Evolutionary conservation across 139 green algal genomes (phyloP), one percentile per base, ranked within the genome.

Genomic region (Ostreobium quekettii): DNA sequence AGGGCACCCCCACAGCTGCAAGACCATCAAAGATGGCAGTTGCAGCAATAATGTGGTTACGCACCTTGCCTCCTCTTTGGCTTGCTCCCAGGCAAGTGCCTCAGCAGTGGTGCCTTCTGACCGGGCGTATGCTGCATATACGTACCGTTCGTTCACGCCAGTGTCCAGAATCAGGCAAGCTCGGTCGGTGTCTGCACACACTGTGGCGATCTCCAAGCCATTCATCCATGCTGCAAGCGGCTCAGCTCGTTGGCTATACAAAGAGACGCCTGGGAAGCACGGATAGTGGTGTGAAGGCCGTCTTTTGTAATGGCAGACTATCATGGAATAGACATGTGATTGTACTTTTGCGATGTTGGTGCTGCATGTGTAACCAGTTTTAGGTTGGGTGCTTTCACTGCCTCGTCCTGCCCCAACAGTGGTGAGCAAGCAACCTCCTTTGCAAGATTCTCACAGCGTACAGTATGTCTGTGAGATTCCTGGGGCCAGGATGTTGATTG

Each of bases 151-250:
- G 71, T 89, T 90, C 1, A 98, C 90, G 28, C 94, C 94, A 2
- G 94, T 96, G 74, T 97, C 89, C 37, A 99, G 79, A 15, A 99
- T 84, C 1, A 99, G 80, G 69, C 84, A 93, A 0, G 80, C 83
- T 26, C 86, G 76, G 37, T 95, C 82, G 0, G 70, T 71, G 71
- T 97, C 91, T 0, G 89, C 89, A 26, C 69, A 58, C 31, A 97
- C 74, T 7, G 67, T 65, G 8, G 86, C 84, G 47, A 99, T 78
- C 73, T 99, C 93, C 60, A 97, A 78, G 0, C 90, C 86, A 49
- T 88, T 93, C n/a, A 89, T 98, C 92, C 93, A 98, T 22, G 86
- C 93, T 4, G 94, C 91, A 48, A 99, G 74, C 0, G 93, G 87
- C 48, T 85, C 74, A 11, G 91, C 87, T 33, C 93, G 79, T 6